These are phyloP conservation scores for Conoideocrella luteorostrata DNA, from an alignment of 2,329 filamentous ascomycete species.

Conservation along the genomic window DNA sequence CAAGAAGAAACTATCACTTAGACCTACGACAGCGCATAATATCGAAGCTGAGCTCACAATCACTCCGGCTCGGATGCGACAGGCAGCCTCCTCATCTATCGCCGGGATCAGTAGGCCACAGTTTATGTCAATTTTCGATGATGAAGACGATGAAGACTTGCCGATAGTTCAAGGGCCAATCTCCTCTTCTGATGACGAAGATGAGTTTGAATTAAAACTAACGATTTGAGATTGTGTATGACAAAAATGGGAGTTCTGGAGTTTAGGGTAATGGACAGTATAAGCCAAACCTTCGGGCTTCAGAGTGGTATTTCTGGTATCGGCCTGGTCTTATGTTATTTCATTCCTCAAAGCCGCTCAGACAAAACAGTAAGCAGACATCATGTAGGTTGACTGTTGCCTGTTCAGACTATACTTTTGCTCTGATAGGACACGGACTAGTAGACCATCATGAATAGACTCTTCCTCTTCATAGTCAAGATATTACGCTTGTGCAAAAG, in stretches of 20 bases:
- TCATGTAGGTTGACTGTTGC: no score
- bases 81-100: slow-evolving; percentile 12
- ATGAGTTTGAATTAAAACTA: slow-evolving; percentile 50
- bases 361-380: no score
- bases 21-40: slow-evolving; percentile 8
- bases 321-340: neutral
- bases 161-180: slow-evolving; percentile 19
- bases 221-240: slow-evolving; percentile 4
- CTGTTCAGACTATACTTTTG: no score
- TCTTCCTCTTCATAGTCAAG: no score
- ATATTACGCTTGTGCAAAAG: no score
- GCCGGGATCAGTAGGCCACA: slow-evolving; percentile 34
- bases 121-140: slow-evolving; percentile 55
- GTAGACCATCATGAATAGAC: no score
- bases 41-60: slow-evolving; percentile 32
- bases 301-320: neutral
- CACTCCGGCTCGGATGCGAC: slow-evolving; percentile 35
- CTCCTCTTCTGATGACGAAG: slow-evolving; percentile 36
- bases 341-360: no score
- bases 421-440: no score
- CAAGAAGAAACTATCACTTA: slow-evolving; percentile 12
- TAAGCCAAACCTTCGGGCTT: neutral
- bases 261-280: neutral
- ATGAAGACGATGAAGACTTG: slow-evolving; percentile 35
- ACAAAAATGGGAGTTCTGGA: neutral